Evolutionary conservation across 495 filamentous ascomycete genomes (phyloP), one percentile per base, ranked within the genome.

Genomic region (Rusavskia elegans): DNA sequence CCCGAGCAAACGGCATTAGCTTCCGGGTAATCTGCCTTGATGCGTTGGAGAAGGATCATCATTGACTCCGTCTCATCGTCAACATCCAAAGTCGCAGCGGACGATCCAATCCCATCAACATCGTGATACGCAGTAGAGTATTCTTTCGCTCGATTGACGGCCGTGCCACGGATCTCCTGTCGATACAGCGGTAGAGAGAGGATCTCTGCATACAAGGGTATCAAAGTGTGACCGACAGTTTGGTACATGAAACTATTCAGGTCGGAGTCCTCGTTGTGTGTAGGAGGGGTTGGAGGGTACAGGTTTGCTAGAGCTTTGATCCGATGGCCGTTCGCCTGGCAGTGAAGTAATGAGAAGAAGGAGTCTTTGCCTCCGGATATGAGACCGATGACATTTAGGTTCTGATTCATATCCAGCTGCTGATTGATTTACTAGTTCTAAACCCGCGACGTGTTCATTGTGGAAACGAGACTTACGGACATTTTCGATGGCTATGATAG

Each of bases 211-310:
- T 95, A 97, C 19, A 94, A 75, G 6, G 90, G 92, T 46, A 96
- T 83, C 19, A 96, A 67, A 49, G 73, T 72, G 68, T 96, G 89
- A 38, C 92, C 92, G 49, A 93, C 85, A 1, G 93, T 97, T 70
- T 98, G 92, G 74, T 96, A 98, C 92, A 98, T 97, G 79, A 87
- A 95, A 73, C 87, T 94, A 68, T 98, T 84, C 57, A 92, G 75
- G 66, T 93, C 88, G 17, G 50, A 55, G 30, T 42, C 27, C 11
- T 39, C 13, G 14, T 38, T 20, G 9, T 13, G 16, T 27, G 29
- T 49, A 41, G 48, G 50, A 55, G 54, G 19, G 48, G 50, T n/a
- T 60, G 65, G 60, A 19, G 92, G 88, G 61, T 87, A 75, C 8
- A 98, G 72, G 63, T 97, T 98, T 35, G 85, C 93, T 14, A 97